phyloP scores from a whole-genome alignment of 306 rosid species.

The Rosa persica region DNA sequence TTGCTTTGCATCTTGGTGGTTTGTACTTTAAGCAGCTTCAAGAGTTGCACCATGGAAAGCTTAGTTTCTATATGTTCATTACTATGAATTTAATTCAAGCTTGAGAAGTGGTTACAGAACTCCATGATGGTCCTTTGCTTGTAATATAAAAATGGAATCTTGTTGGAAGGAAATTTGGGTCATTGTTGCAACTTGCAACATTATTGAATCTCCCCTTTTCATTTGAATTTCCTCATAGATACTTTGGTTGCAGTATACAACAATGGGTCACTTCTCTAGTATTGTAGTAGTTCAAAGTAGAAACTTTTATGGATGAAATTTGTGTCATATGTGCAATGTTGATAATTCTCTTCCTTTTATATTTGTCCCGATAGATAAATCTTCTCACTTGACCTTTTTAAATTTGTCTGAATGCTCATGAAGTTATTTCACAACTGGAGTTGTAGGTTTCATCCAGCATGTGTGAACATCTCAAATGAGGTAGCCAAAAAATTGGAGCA shows the following conservation, averaged over 20 bases:
- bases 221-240: neutral
- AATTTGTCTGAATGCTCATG: neutral
- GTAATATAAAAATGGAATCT: neutral
- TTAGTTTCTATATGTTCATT: conserved; percentile 1
- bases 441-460: conserved; percentile 95
- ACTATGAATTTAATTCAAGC: neutral
- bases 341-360: neutral
- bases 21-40: neutral
- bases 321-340: neutral
- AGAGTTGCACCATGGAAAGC: conserved; percentile 18
- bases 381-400: neutral
- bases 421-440: conserved; percentile 19
- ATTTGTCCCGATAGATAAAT: neutral
- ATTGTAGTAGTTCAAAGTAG: neutral
- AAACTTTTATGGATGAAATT: neutral
- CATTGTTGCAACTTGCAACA: neutral
- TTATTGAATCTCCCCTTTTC: neutral
- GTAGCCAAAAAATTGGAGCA: conserved; percentile 81
- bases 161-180: neutral
- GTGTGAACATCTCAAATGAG: conserved; percentile 83
- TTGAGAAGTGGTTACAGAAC: conserved; percentile 1
- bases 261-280: neutral
- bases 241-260: neutral
- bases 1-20: conserved; percentile 1
- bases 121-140: neutral